Percentiles rank a stretch among this genome's conserved stretches.
These are phyloP conservation scores for Apium graveolens DNA, from an alignment of 129 eudicot species.

Conservation along the genomic window DNA sequence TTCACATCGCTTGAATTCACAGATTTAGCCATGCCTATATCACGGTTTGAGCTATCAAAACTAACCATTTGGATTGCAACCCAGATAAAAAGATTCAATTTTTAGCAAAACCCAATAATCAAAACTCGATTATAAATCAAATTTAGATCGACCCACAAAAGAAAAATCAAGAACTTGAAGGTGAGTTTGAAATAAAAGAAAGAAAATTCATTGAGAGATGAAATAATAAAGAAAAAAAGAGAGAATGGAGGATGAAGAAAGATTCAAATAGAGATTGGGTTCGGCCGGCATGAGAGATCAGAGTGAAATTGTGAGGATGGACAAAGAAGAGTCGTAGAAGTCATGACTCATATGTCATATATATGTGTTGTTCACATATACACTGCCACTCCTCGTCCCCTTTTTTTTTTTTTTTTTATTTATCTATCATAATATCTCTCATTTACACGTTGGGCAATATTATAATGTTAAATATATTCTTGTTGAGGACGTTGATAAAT, in stretches of 20 bases:
- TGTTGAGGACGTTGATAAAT: too few relatives aligned
- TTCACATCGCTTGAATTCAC: constrained; percentile 32
- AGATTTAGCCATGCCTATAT: constrained; percentile 60
- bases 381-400: not conserved
- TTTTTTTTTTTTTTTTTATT: not conserved
- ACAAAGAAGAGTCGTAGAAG: constrained; percentile 12
- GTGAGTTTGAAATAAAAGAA: not conserved
- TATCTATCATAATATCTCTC: not conserved
- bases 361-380: not conserved
- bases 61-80: constrained; percentile 60
- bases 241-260: not conserved
- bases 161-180: too few relatives aligned
- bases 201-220: not conserved
- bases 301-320: not conserved
- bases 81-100: constrained; percentile 10
- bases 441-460: not conserved
- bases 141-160: constrained; percentile 33
- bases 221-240: not conserved
- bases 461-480: not conserved
- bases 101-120: constrained; percentile 8
- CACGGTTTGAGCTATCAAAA: constrained; percentile 51
- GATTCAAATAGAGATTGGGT: constrained; percentile 8
- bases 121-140: constrained; percentile 9
- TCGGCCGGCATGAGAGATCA: constrained; percentile 9
- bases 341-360: not conserved